Conservation (phyloP, 2,329 filamentous ascomycete genomes). For the Cordyceps farinosa region DNA sequence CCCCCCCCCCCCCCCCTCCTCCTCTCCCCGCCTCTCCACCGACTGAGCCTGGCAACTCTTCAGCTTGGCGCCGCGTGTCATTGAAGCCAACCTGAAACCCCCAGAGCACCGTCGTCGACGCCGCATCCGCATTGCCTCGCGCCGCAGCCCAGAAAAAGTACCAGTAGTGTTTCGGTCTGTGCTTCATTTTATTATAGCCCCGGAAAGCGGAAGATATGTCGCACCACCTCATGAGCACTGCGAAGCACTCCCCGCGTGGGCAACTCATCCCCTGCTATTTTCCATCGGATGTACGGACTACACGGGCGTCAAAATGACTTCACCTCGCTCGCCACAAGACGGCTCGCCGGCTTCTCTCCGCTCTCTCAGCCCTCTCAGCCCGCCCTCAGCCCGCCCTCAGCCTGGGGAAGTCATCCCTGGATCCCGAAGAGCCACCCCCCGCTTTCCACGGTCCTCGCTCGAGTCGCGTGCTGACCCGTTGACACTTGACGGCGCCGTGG, state of each 20-base stretch:
- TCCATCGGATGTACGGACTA: neutral
- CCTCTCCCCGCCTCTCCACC: no score
- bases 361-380: neutral
- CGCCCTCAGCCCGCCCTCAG: neutral
- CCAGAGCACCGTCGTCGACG: neutral
- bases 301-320: no score
- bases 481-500: neutral
- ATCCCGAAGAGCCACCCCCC: neutral
- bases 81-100: neutral
- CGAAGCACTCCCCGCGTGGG: no score
- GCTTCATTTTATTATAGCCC: neutral
- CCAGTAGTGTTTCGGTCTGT: neutral
- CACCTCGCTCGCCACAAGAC: no score
- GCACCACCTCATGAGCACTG: no score
- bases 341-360: neutral
- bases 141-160: neutral
- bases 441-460: neutral
- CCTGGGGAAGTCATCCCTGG: neutral
- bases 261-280: no score
- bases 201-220: no score
- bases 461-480: neutral
- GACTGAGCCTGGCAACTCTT: neutral
- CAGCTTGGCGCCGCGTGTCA: neutral
- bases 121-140: neutral
- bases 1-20: neutral